phyloP scores from a whole-genome alignment of 345 rosid species.

The Camelina laxa region DNA sequence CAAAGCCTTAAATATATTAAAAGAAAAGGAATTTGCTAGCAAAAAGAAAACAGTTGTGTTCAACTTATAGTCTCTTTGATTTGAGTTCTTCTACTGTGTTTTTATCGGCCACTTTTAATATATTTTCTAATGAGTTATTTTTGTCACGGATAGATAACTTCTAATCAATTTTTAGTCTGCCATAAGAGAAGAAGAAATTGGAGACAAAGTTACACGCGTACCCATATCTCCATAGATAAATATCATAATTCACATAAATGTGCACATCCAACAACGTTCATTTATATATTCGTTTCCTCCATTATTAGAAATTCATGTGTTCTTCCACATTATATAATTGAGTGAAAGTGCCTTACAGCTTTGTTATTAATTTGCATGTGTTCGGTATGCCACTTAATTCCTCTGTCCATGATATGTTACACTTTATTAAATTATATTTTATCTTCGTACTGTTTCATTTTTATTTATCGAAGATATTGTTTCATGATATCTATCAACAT shows the following conservation, averaged over 20 bases:
- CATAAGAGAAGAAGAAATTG: background rate
- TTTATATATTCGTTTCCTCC: slow-evolving; percentile 9
- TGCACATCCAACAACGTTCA: slow-evolving; percentile 25
- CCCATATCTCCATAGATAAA: slow-evolving; percentile 20
- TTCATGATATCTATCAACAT: background rate
- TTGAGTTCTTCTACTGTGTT: background rate
- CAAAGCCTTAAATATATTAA: no score
- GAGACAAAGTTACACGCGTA: slow-evolving; percentile 28
- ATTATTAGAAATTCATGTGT: slow-evolving; percentile 24
- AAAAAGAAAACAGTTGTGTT: background rate
- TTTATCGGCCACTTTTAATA: background rate
- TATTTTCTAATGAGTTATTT: background rate
- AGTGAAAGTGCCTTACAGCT: slow-evolving; percentile 31
- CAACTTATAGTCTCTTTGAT: background rate
- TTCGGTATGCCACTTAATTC: slow-evolving; percentile 40
- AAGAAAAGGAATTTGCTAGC: background rate
- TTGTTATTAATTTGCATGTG: slow-evolving; percentile 31
- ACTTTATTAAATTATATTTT: slow-evolving; percentile 24
- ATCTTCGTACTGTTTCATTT: slow-evolving; percentile 17
- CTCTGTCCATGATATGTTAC: slow-evolving; percentile 32
- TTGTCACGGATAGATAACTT: background rate
- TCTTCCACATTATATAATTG: background rate
- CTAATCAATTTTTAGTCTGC: background rate
- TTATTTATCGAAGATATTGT: background rate
- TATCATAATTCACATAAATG: background rate